Evolutionary conservation across 257 asterid genomes (phyloP).

Genomic region (Capsicum baccatum): DNA sequence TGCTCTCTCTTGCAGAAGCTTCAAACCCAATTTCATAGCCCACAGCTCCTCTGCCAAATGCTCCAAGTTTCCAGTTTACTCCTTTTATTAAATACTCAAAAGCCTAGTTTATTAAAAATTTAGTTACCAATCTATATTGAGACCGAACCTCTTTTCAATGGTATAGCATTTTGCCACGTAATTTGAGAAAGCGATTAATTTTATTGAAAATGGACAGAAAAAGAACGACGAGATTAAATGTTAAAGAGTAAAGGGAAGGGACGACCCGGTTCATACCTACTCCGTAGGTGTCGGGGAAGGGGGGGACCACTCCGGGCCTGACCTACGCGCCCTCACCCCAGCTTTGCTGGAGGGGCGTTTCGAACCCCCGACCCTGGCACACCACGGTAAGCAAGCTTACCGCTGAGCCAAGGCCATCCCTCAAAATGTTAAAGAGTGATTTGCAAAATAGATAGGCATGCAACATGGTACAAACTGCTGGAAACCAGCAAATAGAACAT

Average conservation of each 20-base stretch:
- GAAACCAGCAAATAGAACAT: no score
- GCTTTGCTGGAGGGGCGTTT: no score
- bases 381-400: no score
- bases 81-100: conserved; percentile 70
- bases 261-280: no score
- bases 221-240: neutral
- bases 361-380: no score
- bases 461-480: neutral
- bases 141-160: neutral
- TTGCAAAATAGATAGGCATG: neutral
- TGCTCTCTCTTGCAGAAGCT: conserved; percentile 91
- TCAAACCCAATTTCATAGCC: conserved; percentile 94
- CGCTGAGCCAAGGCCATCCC: no score
- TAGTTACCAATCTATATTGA: conserved; percentile 49
- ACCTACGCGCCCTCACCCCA: no score
- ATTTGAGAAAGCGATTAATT: neutral
- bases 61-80: conserved; percentile 88
- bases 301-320: no score
- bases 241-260: neutral
- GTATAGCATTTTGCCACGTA: neutral
- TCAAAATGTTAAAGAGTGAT: neutral
- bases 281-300: no score
- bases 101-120: conserved; percentile 58
- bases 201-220: neutral
- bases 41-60: conserved; percentile 98